Evolutionary conservation across 1,284 basidiomycete genomes (phyloP), one percentile per base, ranked within the genome.

Genomic region (Vanrija sp.): DNA sequence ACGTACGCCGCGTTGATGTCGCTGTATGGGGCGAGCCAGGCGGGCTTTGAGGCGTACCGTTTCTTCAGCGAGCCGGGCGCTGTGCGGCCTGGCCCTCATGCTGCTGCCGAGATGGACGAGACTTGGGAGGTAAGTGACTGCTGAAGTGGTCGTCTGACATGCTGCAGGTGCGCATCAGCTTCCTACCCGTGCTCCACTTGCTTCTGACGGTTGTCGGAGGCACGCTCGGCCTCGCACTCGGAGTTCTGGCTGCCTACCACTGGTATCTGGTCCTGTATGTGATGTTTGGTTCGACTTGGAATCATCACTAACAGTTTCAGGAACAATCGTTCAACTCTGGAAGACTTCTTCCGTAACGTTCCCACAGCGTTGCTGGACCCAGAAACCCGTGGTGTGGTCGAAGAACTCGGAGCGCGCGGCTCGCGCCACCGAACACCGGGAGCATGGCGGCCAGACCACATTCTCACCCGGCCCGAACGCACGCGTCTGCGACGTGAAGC

Each of bases 261-360:
- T 72, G 88, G 57, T 92, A 89, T 68, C 83, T 94, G 44, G 81
- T 55, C 8, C 18, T 82, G 88, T 90, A 64, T 66, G 88, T 55
- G 51, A 28, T 51, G 16, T 52, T 53, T 49, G 38, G 10, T 25
- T 14, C 1, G 10, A 12, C 34, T 34, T 18, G 10, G 43, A n/a
- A n/a, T 5, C n/a, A 1, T 1, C 5, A 25, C 52, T 58, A 47
- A 59, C 44, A 14, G 18, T 14, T 12, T 12, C 64, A 91, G 89
- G 26, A 88, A 86, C 44, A 93, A 93, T 71, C 87, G 90, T 72
- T 91, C 90, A 5, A 93, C 90, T 0, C 66, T 92, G 28, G 91
- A 94, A 70, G 82, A 85, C 58, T 81, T 92, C 39, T 84, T 88
- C 0, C 52, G 59, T 5, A 87, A 88, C 3, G 77, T 87, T 28